A percentile compares a stretch with the other conserved stretches of the same genome.
Evolutionary conservation across 2,329 filamentous ascomycete species (phyloP).

Genomic region (Botrytis pseudocinerea): DNA sequence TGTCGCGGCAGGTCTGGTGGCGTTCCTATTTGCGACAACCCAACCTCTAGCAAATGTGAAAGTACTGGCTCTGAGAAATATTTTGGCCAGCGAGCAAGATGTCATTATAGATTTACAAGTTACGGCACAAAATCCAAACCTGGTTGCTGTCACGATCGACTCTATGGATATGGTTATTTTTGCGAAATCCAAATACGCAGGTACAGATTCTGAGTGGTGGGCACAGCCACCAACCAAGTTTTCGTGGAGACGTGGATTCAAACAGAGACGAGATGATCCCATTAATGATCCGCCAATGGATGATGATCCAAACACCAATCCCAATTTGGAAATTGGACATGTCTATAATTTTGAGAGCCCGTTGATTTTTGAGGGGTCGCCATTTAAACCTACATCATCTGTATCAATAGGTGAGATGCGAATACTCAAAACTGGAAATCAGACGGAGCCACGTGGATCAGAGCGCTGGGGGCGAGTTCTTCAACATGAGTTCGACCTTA

Average conservation of each 20-base stretch:
- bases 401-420: slow-evolving; percentile 81
- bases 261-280: slow-evolving; percentile 36
- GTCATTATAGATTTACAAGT: slow-evolving; percentile 92
- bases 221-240: slow-evolving; percentile 42
- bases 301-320: slow-evolving; percentile 63
- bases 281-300: slow-evolving; percentile 48
- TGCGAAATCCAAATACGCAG: slow-evolving; percentile 87
- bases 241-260: slow-evolving; percentile 41
- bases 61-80: slow-evolving; percentile 79
- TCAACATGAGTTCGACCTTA: slow-evolving; percentile 89
- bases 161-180: slow-evolving; percentile 91
- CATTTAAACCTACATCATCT: slow-evolving; percentile 72
- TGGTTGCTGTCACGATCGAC: slow-evolving; percentile 82
- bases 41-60: slow-evolving; percentile 80
- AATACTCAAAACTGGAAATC: slow-evolving; percentile 80
- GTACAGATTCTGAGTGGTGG: slow-evolving; percentile 61
- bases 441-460: slow-evolving; percentile 77
- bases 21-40: slow-evolving; percentile 88
- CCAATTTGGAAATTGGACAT: slow-evolving; percentile 89
- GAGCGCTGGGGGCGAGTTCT: slow-evolving; percentile 89
- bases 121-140: slow-evolving; percentile 86
- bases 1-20: slow-evolving; percentile 80
- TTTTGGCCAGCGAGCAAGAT: slow-evolving; percentile 90
- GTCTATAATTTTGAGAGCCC: slow-evolving; percentile 86
- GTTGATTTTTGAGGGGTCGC: slow-evolving; percentile 84